Evolutionary conservation across 2,329 filamentous ascomycete genomes (phyloP).

Genomic region (Ophiostoma montium): DNA sequence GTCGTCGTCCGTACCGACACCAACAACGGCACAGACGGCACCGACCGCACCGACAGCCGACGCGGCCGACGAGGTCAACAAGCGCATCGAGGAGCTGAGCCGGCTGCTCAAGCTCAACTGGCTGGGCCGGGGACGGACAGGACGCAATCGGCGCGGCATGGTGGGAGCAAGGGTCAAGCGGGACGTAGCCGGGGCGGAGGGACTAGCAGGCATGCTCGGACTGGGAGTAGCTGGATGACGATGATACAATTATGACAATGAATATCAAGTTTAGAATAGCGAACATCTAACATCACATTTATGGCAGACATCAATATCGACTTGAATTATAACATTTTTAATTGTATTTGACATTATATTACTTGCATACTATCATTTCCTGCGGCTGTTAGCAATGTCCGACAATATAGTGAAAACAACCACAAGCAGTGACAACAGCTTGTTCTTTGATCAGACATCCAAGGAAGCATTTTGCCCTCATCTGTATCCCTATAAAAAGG

Average conservation of each 20-base stretch:
- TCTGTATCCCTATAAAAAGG: conserved; percentile 46
- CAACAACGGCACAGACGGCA: conserved; percentile 16
- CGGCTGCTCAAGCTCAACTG: conserved; percentile 92
- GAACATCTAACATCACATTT: not conserved
- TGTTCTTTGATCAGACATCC: conserved; percentile 42
- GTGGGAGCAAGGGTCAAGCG: conserved; percentile 52
- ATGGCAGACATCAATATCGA: not conserved
- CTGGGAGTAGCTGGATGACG: conserved; percentile 27
- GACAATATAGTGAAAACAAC: not conserved
- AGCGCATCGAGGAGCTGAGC: conserved; percentile 69
- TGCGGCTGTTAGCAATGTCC: conserved; percentile 7
- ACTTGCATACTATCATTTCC: too few species aligned
- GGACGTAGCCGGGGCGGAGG: conserved; percentile 3
- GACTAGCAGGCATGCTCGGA: conserved; percentile 16
- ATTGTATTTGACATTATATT: not conserved
- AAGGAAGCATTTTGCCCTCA: conserved; percentile 59
- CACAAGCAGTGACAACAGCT: conserved; percentile 3
- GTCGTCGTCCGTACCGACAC: not conserved
- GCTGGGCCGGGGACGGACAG: conserved; percentile 80
- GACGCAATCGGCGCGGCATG: conserved; percentile 77
- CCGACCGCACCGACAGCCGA: conserved; percentile 15
- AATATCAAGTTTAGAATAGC: not conserved
- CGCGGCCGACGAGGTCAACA: conserved; percentile 57
- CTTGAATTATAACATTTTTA: not conserved
- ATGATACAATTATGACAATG: conserved; percentile 8